phyloP scores from a whole-genome alignment of 352 stramenopile species.

The Pythium vanterpoolii region DNA sequence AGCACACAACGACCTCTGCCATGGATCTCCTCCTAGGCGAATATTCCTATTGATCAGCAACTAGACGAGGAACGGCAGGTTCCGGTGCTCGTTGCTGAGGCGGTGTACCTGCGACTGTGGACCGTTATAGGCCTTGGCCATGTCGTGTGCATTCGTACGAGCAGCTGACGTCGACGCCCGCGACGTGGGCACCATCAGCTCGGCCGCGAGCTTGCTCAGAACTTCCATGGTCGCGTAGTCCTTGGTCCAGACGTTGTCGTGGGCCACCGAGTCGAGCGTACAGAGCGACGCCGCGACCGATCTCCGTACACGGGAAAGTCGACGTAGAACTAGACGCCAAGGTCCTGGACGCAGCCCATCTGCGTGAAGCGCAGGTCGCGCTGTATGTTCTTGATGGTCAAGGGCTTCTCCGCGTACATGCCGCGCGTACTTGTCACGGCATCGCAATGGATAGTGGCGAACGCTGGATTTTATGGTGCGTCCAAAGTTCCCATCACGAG shows the following conservation, averaged over 20 bases:
- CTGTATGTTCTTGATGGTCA: conserved; percentile 61
- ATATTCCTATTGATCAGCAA: too few species aligned
- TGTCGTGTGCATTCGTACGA: too few species aligned
- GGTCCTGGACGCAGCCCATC: conserved; percentile 40
- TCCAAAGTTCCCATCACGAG: conserved; percentile 56
- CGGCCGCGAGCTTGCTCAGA: conserved; percentile 46
- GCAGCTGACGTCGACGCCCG: too few species aligned
- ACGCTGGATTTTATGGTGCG: too few species aligned
- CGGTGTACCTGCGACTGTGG: too few species aligned
- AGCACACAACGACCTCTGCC: too few species aligned
- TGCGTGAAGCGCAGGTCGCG: conserved; percentile 63
- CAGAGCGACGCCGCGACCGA: conserved; percentile 50
- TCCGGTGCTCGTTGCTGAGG: too few species aligned
- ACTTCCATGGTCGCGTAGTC: conserved; percentile 75
- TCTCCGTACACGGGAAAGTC: conserved; percentile 51
- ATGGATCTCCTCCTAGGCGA: too few species aligned
- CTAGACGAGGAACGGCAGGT: too few species aligned
- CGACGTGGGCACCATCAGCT: conserved; percentile 29
- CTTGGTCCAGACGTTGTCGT: conserved; percentile 61
- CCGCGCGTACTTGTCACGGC: too few species aligned
- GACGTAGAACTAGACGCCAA: conserved; percentile 63
- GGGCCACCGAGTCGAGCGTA: conserved; percentile 33
- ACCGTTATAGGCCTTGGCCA: too few species aligned
- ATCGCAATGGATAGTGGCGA: conserved; percentile 22
- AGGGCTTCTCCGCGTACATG: conserved; percentile 59